Percentiles rank a stretch among this genome's conserved stretches.
phyloP scores from a whole-genome alignment of 805 yeast species.

The Barnettozyma vustinii region DNA sequence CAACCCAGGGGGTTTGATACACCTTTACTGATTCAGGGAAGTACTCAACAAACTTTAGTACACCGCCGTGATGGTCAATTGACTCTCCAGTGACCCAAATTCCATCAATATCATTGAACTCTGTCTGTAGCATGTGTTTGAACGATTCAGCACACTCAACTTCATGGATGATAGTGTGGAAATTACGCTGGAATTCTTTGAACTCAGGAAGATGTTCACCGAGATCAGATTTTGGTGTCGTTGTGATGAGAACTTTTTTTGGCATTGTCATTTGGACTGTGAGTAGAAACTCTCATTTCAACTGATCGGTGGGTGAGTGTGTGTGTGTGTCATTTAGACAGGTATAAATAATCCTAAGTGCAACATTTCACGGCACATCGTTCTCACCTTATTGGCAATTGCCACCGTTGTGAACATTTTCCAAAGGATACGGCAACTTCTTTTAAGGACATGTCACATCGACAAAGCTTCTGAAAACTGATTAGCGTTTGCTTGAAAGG shows the following conservation, averaged over 20 bases:
- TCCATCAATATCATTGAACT: conserved; percentile 40
- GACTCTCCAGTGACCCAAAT: conserved; percentile 54
- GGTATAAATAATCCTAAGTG: background rate
- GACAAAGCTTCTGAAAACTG: background rate
- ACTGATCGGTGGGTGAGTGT: too few species aligned
- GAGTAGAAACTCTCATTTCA: too few species aligned
- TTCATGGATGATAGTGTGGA: conserved; percentile 34
- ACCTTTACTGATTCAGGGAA: conserved; percentile 45
- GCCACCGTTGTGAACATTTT: background rate
- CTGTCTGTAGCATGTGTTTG: conserved; percentile 33
- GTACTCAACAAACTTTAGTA: conserved; percentile 36
- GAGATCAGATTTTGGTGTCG: conserved; percentile 30
- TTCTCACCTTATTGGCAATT: background rate
- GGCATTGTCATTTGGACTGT: conserved; percentile 15
- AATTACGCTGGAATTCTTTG: conserved; percentile 35
- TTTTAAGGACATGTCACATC: conserved; percentile 6
- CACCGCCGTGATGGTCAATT: conserved; percentile 43
- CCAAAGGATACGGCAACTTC: background rate
- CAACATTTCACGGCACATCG: background rate
- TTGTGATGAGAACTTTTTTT: conserved; percentile 30
- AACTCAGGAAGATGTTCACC: conserved; percentile 44
- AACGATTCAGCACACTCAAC: conserved; percentile 39
- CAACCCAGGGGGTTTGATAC: conserved; percentile 55
- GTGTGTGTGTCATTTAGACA: background rate
- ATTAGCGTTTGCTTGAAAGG: background rate